A percentile compares a stretch with the other conserved stretches of the same genome.
These are phyloP conservation scores for Flaveria robusta DNA, from an alignment of 129 eudicot species.

Conservation along the genomic window DNA sequence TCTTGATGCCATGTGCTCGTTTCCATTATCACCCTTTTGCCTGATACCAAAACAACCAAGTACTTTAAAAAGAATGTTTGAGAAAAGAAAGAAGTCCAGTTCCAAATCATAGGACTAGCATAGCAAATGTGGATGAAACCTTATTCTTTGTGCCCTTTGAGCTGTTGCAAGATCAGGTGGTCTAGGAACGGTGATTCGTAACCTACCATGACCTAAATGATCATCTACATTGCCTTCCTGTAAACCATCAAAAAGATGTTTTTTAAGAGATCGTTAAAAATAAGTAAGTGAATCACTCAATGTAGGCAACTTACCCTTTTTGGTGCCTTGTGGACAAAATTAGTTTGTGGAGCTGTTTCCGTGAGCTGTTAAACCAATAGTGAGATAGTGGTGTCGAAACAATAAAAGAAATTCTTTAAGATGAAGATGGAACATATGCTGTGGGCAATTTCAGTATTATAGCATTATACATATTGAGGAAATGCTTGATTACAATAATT, in stretches of 20 bases:
- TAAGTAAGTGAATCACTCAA: background rate
- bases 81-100: background rate
- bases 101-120: background rate
- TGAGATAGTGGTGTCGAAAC: conserved; percentile 17
- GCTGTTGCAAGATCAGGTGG: conserved; percentile 87
- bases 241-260: conserved; percentile 20
- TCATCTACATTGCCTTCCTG: conserved; percentile 54
- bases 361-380: conserved; percentile 50
- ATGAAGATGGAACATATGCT: background rate
- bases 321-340: conserved; percentile 76
- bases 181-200: conserved; percentile 73
- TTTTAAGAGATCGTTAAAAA: conserved; percentile 12
- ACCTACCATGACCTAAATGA: conserved; percentile 43
- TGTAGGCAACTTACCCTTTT: conserved; percentile 50
- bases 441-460: background rate
- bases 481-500: background rate
- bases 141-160: conserved; percentile 75
- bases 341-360: conserved; percentile 54
- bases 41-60: conserved; percentile 43
- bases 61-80: conserved; percentile 1
- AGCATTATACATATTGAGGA: background rate
- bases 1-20: conserved; percentile 47
- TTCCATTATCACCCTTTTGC: conserved; percentile 46
- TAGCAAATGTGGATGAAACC: conserved; percentile 37
- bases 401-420: background rate